Base-by-base conservation (phyloP, 2,329 filamentous ascomycete genomes). In the Trichoderma sp. region DNA sequence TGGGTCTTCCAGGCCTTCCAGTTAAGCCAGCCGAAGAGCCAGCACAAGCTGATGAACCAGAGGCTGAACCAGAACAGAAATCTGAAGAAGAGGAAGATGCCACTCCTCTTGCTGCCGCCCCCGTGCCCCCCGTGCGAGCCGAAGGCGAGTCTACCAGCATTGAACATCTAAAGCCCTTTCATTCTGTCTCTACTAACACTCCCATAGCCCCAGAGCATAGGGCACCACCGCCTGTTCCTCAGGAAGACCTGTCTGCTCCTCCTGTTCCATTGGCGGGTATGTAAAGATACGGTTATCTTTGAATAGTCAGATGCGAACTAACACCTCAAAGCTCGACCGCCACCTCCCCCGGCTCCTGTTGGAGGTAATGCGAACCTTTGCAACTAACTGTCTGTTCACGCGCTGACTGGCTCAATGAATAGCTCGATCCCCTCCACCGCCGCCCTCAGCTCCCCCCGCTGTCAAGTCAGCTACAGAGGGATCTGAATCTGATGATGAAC, bases 401-500 rank as follows among this genome's bases (percentile, higher is more conserved):
- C 82, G 74, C 78, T 72, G 65, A 68, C 61, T 17, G 1, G 12
- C 17, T 11, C 47, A 13, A 6, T 39, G 15, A n/a, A 20, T 20
- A 94, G 92, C 88, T 76, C 92, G 91, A 63, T 89, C 91, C 2
- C 67, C 67, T 36, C 88, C 88, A 63, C 84, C 84, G 39, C 84
- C 84, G 53, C 85, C 87, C 39, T 84, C 84, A 57, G 84, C 87
- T 65, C 83, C 87, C 50, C 82, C 86, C 43, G 84, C 84, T 57
- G 78, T 88, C 17, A 85, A 87, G 62, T 93, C 93, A 53, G 90
- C 90, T 59, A 93, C 90, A 71, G 87, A 92, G 73, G 94, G 94
- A 34, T 97, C 94, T 1, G 93, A 92, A 79, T 96, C 95, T 57
- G 95, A 97, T 76, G 95, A 98, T 79, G 95, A 98, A 80, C 84